Evolutionary conservation across 176 grass and related monocot species (phyloP).

Genomic region (Alopecurus myosuroides): DNA sequence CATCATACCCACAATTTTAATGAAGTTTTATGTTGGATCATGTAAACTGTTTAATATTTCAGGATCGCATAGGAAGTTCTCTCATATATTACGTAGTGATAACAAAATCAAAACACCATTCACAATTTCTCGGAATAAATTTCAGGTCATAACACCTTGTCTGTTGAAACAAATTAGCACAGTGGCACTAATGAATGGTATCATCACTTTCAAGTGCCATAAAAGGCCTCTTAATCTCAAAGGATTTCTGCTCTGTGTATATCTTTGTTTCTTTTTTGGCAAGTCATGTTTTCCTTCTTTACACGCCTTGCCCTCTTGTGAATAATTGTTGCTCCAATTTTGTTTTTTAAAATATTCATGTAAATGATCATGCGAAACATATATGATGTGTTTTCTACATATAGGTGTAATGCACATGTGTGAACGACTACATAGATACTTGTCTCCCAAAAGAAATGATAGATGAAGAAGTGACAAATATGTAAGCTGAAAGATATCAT

Average conservation of each 20-base stretch:
- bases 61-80: neutral
- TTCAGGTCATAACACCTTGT: too few relatives aligned
- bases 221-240: neutral
- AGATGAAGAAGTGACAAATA: too few relatives aligned
- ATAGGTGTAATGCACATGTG: neutral
- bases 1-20: neutral
- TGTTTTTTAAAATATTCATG: neutral
- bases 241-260: neutral
- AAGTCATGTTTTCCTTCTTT: neutral
- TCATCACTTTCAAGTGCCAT: neutral
- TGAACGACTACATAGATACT: neutral
- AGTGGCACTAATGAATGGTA: neutral
- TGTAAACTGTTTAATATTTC: neutral
- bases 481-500: neutral
- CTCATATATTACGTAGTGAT: neutral
- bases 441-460: neutral
- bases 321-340: neutral
- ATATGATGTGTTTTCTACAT: neutral
- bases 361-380: neutral
- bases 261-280: too few relatives aligned
- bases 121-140: neutral
- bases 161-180: neutral
- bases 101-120: neutral
- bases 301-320: neutral
- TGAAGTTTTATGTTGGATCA: neutral